Base-by-base conservation (phyloP, 2,329 filamentous ascomycete genomes). In the Diplodia intermedia region DNA sequence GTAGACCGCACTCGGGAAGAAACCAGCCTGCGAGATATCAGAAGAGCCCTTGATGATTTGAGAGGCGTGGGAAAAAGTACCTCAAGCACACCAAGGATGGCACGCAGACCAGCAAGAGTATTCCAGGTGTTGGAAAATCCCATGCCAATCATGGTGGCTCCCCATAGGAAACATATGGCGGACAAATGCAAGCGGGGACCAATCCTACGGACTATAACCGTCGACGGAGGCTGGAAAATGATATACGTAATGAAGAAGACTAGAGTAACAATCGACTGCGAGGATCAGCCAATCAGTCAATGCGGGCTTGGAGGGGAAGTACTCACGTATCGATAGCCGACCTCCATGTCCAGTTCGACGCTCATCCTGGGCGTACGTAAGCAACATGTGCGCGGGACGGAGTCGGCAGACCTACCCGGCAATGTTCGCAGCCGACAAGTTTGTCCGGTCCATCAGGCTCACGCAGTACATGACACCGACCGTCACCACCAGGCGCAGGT, bases 371-470 rank as follows among this genome's bases (percentile, higher is more conserved):
- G 20, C 40, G 26, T 26, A 12, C 2, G 49, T 77, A 65, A 83
- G 74, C 26, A 15, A 53, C 3, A 4, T 23, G 20, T 69, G 62
- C 29, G 75, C 67, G 12, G 33, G 15, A 23, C 18, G 40, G n/a
- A n/a, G 18, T 20, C 60, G 31, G 20, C n/a, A 15, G 33, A 72
- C 75, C 67, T 74, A 85, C 83, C 85, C 91, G 23, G 92, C 91
- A 75, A 94, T 90, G 55, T 87, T 87, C 50, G 91, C 91, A 26
- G 87, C 83, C n/a, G 87, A 87, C 75, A 94, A 80, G 77, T 94
- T 94, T 1, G 90, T 92, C 38, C 92, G 84, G 75, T 95, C 92
- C 88, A 94, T 91, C 69, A 94, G 80, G 71, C 86, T 90, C 72
- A 92, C 84, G 75, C 90, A 92, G 78, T 94, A 94, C 80, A 93